Evolutionary conservation across 2,329 filamentous ascomycete genomes (phyloP).

Genomic region (Talaromyces verruculosus): DNA sequence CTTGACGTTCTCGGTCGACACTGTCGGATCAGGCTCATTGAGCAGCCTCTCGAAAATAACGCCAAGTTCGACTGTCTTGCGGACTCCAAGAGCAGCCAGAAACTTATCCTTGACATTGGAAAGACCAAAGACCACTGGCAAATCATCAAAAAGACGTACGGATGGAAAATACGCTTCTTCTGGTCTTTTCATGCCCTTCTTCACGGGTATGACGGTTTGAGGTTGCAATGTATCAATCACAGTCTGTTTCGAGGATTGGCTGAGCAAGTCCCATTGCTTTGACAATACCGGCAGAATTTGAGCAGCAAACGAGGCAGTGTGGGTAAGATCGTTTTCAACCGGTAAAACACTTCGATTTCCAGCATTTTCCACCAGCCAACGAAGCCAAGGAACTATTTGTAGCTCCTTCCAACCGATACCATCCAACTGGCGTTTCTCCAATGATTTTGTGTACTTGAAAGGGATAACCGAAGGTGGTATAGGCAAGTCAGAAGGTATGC

Average conservation of each 20-base stretch:
- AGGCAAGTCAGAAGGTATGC: conserved; percentile 78
- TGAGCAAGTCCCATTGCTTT: conserved; percentile 85
- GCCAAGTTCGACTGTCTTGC: conserved; percentile 91
- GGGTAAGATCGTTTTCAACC: conserved; percentile 68
- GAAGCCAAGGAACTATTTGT: conserved; percentile 80
- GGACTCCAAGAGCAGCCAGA: conserved; percentile 75
- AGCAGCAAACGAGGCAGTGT: conserved; percentile 69
- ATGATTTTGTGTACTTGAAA: conserved; percentile 72
- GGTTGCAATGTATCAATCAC: conserved; percentile 65
- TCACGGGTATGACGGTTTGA: conserved; percentile 82
- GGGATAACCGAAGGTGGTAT: conserved; percentile 80
- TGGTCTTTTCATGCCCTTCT: conserved; percentile 82
- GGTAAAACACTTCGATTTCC: conserved; percentile 57
- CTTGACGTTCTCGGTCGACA: conserved; percentile 49
- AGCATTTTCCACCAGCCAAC: conserved; percentile 70
- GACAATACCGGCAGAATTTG: conserved; percentile 78
- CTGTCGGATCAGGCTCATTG: conserved; percentile 52
- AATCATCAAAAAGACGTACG: conserved; percentile 93
- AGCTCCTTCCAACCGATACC: conserved; percentile 84
- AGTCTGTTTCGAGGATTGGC: conserved; percentile 62
- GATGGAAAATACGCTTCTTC: conserved; percentile 84
- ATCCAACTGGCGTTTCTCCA: conserved; percentile 68
- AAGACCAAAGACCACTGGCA: conserved; percentile 76
- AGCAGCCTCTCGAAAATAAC: conserved; percentile 89
- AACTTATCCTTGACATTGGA: conserved; percentile 89